A percentile compares a stretch with the other conserved stretches of the same genome.
Conservation (phyloP, 768 basidiomycete genomes). For the Mycena maculata region DNA sequence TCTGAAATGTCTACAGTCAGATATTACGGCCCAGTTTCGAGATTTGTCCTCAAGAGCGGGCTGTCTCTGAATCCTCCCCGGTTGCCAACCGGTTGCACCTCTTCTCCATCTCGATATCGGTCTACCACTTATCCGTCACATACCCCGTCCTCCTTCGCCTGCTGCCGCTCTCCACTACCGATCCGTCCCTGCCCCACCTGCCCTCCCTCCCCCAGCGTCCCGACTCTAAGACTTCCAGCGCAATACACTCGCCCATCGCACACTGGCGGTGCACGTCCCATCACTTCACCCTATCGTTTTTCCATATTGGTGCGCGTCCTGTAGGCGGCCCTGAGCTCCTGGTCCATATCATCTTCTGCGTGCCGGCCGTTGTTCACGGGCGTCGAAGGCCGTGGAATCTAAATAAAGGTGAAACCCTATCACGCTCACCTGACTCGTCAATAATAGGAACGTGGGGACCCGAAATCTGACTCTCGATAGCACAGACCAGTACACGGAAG, state of each 20-base stretch:
- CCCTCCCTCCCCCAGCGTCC: background rate
- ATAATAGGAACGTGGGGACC: background rate
- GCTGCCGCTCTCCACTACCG: too few relatives aligned
- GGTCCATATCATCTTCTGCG: background rate
- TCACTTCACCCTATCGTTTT: background rate
- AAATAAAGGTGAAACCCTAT: too few relatives aligned
- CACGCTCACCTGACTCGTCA: too few relatives aligned
- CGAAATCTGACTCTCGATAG: conserved; percentile 1
- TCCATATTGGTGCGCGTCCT: background rate
- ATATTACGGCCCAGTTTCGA: background rate
- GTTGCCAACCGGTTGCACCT: too few relatives aligned
- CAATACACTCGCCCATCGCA: background rate
- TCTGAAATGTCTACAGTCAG: too few relatives aligned
- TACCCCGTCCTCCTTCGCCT: background rate
- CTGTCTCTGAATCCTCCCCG: background rate
- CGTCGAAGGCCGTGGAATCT: too few relatives aligned
- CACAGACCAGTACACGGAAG: conserved; percentile 4
- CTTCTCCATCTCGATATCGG: background rate
- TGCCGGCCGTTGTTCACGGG: background rate
- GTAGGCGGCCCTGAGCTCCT: background rate
- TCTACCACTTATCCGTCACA: background rate
- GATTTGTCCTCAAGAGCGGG: background rate
- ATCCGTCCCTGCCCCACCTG: background rate
- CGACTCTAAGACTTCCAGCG: background rate
- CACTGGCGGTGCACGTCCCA: background rate